phyloP scores from a whole-genome alignment of 139 green algal species.

The Chlorella sorokiniana region DNA sequence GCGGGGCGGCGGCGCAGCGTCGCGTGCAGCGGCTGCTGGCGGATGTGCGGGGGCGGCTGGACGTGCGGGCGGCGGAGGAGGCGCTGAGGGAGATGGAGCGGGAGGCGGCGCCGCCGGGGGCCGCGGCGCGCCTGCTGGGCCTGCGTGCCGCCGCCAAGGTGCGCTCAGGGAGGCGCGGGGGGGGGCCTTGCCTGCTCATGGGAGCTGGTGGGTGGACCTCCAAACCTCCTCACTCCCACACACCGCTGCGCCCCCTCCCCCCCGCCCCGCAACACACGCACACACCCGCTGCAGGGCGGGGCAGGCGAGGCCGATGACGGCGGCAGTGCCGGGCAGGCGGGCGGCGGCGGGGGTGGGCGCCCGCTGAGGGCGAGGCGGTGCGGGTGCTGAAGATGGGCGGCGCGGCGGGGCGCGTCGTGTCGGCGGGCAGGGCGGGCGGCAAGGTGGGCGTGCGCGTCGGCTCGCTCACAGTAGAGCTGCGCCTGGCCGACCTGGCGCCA shows the following conservation, averaged over 20 bases:
- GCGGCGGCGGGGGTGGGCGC: slow-evolving; percentile 25
- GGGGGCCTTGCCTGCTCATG: neutral
- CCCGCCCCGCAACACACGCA: too few relatives aligned
- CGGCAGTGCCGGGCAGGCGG: neutral
- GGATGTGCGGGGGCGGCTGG: slow-evolving; percentile 5
- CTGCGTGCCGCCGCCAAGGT: slow-evolving; percentile 17
- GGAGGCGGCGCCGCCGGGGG: slow-evolving; percentile 13
- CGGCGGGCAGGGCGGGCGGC: neutral
- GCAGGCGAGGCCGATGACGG: neutral
- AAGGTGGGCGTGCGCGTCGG: slow-evolving; percentile 46
- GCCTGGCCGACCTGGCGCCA: slow-evolving; percentile 34
- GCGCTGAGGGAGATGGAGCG: slow-evolving; percentile 29
- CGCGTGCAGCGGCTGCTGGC: neutral
- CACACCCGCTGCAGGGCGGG: neutral
- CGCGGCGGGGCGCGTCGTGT: slow-evolving; percentile 24
- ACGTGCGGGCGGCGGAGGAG: slow-evolving; percentile 8
- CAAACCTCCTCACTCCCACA: too few relatives aligned
- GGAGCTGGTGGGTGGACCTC: too few relatives aligned
- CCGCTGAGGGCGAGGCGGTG: slow-evolving; percentile 32
- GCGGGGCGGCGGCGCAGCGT: neutral
- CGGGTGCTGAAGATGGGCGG: slow-evolving; percentile 47
- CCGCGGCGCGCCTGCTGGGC: slow-evolving; percentile 7
- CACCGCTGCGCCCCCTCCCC: neutral
- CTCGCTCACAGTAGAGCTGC: slow-evolving; percentile 35
- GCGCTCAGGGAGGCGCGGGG: neutral